These are phyloP conservation scores for Trichoderma sp. DNA, from an alignment of 2,329 filamentous ascomycete genomes.

Conservation along the genomic window DNA sequence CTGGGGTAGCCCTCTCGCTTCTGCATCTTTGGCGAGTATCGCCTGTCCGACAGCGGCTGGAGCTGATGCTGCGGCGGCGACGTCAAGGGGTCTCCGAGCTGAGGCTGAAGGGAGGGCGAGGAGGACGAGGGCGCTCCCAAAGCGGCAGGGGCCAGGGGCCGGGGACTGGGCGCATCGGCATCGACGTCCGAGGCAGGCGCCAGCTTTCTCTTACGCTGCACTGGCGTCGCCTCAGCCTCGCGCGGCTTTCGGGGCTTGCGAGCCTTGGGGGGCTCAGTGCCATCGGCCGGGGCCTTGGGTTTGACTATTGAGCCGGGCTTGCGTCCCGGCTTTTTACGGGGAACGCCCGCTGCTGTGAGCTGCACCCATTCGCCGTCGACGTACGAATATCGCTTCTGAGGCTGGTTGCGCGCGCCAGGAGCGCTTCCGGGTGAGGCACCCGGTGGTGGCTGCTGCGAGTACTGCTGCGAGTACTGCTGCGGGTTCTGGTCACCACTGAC, in stretches of 20 bases:
- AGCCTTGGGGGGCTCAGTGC: constrained; percentile 49
- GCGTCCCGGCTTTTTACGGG: constrained; percentile 65
- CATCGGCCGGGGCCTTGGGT: constrained; percentile 45
- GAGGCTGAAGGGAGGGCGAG: constrained; percentile 34
- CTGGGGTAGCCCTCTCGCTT: constrained; percentile 56
- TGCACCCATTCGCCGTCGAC: constrained; percentile 49
- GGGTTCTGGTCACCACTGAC: constrained; percentile 44
- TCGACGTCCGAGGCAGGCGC: constrained; percentile 46
- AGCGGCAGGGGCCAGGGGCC: constrained; percentile 39
- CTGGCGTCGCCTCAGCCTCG: constrained; percentile 60
- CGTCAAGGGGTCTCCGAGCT: constrained; percentile 28
- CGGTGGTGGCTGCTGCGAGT: constrained; percentile 37
- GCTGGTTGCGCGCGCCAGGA: constrained; percentile 27
- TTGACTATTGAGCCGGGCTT: constrained; percentile 62
- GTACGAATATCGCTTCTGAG: constrained; percentile 40
- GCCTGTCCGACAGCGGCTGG: constrained; percentile 38
- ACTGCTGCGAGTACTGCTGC: constrained; percentile 34
- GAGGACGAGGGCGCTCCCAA: constrained; percentile 35
- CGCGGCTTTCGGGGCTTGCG: constrained; percentile 59
- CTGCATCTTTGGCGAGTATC: constrained; percentile 49
- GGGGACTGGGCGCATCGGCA: constrained; percentile 37
- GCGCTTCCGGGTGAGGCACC: constrained; percentile 28
- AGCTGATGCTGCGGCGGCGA: constrained; percentile 34
- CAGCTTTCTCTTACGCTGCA: constrained; percentile 59
- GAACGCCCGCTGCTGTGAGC: constrained; percentile 60